Conservation (phyloP, 2,329 filamentous ascomycete species). For the Ophiostoma sp. region DNA sequence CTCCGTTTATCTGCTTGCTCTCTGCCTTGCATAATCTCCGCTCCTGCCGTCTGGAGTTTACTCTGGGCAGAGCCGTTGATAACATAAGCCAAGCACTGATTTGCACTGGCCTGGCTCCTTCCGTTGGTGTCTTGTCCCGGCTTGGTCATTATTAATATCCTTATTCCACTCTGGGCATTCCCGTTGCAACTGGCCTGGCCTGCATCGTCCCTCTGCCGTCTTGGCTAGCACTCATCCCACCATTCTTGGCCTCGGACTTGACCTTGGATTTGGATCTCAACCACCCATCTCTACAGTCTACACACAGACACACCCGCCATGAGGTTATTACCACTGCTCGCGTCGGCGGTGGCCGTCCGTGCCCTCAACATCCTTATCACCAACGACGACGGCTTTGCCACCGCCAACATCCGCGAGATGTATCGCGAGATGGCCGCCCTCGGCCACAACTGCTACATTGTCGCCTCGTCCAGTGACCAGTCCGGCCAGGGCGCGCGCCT, state of each 20-base stretch:
- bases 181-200: background rate
- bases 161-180: background rate
- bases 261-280: background rate
- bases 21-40: background rate
- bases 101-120: slow-evolving; percentile 2
- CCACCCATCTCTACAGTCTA: background rate
- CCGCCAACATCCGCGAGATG: slow-evolving; percentile 39
- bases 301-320: background rate
- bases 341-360: background rate
- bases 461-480: slow-evolving; percentile 40
- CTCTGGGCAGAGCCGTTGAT: background rate
- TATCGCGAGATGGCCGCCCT: slow-evolving; percentile 45
- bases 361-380: slow-evolving; percentile 2
- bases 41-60: background rate
- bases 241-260: background rate
- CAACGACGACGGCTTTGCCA: slow-evolving; percentile 40
- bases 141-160: background rate
- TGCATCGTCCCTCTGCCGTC: background rate
- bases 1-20: background rate
- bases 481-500: slow-evolving; percentile 43
- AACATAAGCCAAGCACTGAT: slow-evolving; percentile 10
- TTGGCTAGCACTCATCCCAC: background rate
- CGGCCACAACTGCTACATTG: slow-evolving; percentile 54
- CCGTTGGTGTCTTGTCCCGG: background rate
- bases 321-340: background rate